Evolutionary conservation across 805 yeast genomes (phyloP), one percentile per base, ranked within the genome.

Genomic region (Ascoidea rubescens): DNA sequence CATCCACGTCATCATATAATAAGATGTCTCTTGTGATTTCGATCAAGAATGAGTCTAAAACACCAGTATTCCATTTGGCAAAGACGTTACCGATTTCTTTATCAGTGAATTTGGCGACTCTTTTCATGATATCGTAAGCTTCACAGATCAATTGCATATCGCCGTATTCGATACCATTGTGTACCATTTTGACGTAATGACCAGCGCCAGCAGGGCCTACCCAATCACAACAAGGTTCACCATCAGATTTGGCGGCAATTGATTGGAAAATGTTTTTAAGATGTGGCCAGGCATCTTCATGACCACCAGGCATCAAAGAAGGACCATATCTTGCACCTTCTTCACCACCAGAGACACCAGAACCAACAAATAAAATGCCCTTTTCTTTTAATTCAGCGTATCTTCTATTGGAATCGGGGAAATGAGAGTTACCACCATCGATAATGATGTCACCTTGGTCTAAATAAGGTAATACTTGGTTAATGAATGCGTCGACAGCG

Each of bases 191-290:
- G 68, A 91, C 98, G 74, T 84, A 91, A 74, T 91, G 99, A 66
- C 99, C 99, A 48, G 98, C 82, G 71, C 99, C 99, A 56, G 95
- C 96, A 62, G 91, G 96, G 66, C 99, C 99, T 63, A 91, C 97
- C 99, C 99, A 91, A 81, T 91, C 99, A 77, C 99, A 91, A 76
- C 99, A 91, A 68, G 99, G 96, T 77, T 93, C 97, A 64, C 96
- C 96, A 67, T 93, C 96, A 57, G 95, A 71, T 78, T 91, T 89
- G 68, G 99, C 98, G 53, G 97, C 75, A 64, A 93, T 86, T 52
- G 90, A 80, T 75, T 91, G 99, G 88, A 91, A 89, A 66, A 91
- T 93, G 57, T 81, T 83, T 82, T 91, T 91, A 68, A 91, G 86
- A 74, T 87, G 95, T 61, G 98, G 98, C 99, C 99, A 91, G 59